phyloP scores from a whole-genome alignment of 2,329 filamentous ascomycete species.

The Esteya vermicola region DNA sequence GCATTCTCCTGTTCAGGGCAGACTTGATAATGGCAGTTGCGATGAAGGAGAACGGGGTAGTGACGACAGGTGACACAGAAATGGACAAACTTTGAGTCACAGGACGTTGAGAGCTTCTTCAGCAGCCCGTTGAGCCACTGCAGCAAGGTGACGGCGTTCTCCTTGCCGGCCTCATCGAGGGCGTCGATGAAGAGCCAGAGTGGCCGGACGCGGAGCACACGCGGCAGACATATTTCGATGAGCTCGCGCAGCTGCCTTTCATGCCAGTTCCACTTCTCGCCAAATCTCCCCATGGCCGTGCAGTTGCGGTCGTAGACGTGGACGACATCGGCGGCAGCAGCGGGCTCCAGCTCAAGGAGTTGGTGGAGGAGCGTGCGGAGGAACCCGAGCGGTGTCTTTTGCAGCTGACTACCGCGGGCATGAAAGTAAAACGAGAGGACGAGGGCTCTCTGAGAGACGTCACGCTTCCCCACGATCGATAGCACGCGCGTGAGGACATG shows the following conservation, averaged over 20 bases:
- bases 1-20: slow-evolving; percentile 17
- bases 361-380: slow-evolving; percentile 21
- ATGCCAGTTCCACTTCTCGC: slow-evolving; percentile 1
- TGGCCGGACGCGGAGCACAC: too few relatives aligned
- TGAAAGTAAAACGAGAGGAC: slow-evolving; percentile 23
- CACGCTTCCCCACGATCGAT: not conserved
- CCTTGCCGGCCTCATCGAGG: slow-evolving; percentile 19
- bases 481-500: slow-evolving; percentile 13
- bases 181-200: slow-evolving; percentile 21
- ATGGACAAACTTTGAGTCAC: not conserved
- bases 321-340: slow-evolving; percentile 6
- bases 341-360: slow-evolving; percentile 13
- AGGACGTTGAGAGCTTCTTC: slow-evolving; percentile 6
- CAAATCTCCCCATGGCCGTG: slow-evolving; percentile 2
- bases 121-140: slow-evolving; percentile 12
- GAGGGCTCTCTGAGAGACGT: not conserved
- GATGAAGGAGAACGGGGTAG: slow-evolving; percentile 15
- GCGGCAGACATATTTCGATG: slow-evolving; percentile 7
- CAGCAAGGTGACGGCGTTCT: slow-evolving; percentile 11
- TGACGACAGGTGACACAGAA: slow-evolving; percentile 19
- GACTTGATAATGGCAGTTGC: slow-evolving; percentile 13
- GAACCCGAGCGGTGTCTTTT: slow-evolving; percentile 18
- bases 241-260: not conserved
- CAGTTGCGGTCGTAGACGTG: not conserved
- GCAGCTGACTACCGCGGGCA: slow-evolving; percentile 16